Base-by-base conservation (phyloP, 1,284 basidiomycete genomes). In the Lentinula novae-zelandiae region DNA sequence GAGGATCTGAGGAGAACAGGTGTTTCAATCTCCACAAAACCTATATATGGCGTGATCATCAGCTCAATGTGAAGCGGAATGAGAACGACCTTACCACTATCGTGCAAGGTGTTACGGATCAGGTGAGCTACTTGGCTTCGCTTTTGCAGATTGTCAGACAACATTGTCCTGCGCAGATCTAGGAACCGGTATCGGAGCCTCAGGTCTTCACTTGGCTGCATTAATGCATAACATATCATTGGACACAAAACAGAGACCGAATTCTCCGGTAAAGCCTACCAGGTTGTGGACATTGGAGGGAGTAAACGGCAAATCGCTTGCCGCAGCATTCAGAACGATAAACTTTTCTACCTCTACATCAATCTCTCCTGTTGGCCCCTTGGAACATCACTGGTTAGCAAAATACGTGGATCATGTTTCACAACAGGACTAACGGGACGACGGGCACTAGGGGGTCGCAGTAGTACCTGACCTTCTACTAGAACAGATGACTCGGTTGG, bases 1-100 rank as follows among this genome's bases (percentile, higher is more conserved):
- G 95, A 92, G 1, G 94, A 96, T 70, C 92, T 89, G 42, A 98
- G 84, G n/a, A 98, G 81, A 60, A 96, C 81, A 13, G 95, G 96
- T 0, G 96, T 98, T 74, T 98, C 95, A 42, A 98, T 90, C 72
- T 98, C 96, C 51, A 86, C 80, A 72, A 98, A 98, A 65, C 82
- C 92, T 93, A 64, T 62, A 63, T 64, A 61, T 58, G 60, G 59
- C 53, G 59, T 39, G 67, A 56, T 64, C 57, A 66, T 62, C 34
- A 48, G 56, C 46, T 48, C 36, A 57, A 57, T 57, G 53, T 57
- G 60, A 57, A 46, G 58, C 57, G 27, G 22, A 54, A 56, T 46
- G 60, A 60, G 55, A 56, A 56, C 53, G 44, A 54, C 70, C 77
- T 59, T 68, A 88, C 93, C 90, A 70, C 86, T 76, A 57, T 89